phyloP scores from a whole-genome alignment of 805 yeast genomes.

The Blastobotrys robertii region DNA sequence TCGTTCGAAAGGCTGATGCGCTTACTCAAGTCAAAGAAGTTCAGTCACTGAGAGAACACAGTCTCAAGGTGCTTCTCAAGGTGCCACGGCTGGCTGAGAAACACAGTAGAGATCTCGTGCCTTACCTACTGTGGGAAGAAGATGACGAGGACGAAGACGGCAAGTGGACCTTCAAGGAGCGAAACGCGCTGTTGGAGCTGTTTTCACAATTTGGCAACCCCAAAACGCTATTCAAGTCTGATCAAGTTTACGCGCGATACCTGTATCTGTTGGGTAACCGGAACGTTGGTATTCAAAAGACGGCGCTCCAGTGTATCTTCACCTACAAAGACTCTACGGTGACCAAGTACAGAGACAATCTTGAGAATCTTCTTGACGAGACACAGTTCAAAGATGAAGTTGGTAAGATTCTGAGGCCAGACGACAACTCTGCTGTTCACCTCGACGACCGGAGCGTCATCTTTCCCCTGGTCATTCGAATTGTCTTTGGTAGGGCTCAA shows the following conservation, averaged over 20 bases:
- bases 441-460: conserved; percentile 47
- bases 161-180: conserved; percentile 23
- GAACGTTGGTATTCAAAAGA: conserved; percentile 52
- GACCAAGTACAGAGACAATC: conserved; percentile 60
- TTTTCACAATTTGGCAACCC: conserved; percentile 59
- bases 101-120: conserved; percentile 46
- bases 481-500: conserved; percentile 82
- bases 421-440: conserved; percentile 26
- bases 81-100: conserved; percentile 65
- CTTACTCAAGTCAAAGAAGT: conserved; percentile 24
- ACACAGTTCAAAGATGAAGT: conserved; percentile 79
- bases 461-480: conserved; percentile 65
- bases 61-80: conserved; percentile 44
- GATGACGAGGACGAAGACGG: conserved; percentile 22
- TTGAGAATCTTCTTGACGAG: conserved; percentile 71
- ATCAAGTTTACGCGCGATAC: conserved; percentile 43
- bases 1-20: conserved; percentile 1
- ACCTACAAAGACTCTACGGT: conserved; percentile 51
- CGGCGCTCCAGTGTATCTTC: conserved; percentile 61
- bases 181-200: conserved; percentile 41
- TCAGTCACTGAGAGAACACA: conserved; percentile 42
- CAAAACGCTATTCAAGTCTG: conserved; percentile 41
- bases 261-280: conserved; percentile 52
- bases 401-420: conserved; percentile 27
- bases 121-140: conserved; percentile 41